A percentile compares a stretch with the other conserved stretches of the same genome.
Conservation (phyloP, 2,329 filamentous ascomycete genomes). For the Xylariaceae sp. region DNA sequence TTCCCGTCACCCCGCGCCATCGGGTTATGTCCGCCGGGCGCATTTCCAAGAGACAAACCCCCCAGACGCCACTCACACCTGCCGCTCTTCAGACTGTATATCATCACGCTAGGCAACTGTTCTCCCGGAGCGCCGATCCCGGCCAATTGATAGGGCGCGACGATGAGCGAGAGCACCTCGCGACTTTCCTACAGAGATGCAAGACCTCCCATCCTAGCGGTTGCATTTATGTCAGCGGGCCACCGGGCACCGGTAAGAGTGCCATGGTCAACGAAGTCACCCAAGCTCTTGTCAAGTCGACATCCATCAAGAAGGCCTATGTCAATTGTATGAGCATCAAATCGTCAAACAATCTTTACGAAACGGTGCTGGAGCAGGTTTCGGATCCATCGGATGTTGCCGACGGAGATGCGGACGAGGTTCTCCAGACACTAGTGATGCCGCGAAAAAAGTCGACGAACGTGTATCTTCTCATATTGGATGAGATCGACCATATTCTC, state of each 20-base stretch:
- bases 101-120: conserved; percentile 79
- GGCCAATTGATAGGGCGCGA: conserved; percentile 75
- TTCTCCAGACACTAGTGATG: conserved; percentile 66
- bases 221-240: conserved; percentile 91
- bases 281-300: conserved; percentile 46
- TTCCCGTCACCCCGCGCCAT: conserved; percentile 76
- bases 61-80: conserved; percentile 67
- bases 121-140: conserved; percentile 71
- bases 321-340: conserved; percentile 98
- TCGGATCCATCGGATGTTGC: conserved; percentile 52
- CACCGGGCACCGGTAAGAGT: conserved; percentile 94
- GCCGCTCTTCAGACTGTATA: conserved; percentile 70
- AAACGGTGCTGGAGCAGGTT: conserved; percentile 67
- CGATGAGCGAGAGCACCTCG: conserved; percentile 58
- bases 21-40: conserved; percentile 72
- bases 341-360: conserved; percentile 77
- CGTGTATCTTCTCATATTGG: conserved; percentile 78
- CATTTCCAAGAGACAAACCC: conserved; percentile 71
- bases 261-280: conserved; percentile 83
- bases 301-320: conserved; percentile 63
- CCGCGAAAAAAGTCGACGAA: conserved; percentile 50
- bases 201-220: conserved; percentile 58
- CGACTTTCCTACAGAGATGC: conserved; percentile 61
- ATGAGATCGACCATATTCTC: conserved; percentile 92
- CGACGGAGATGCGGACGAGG: conserved; percentile 61